Percentiles rank a stretch among this genome's conserved stretches.
phyloP scores from a whole-genome alignment of 495 filamentous ascomycete species.

The Penicillium canescens region DNA sequence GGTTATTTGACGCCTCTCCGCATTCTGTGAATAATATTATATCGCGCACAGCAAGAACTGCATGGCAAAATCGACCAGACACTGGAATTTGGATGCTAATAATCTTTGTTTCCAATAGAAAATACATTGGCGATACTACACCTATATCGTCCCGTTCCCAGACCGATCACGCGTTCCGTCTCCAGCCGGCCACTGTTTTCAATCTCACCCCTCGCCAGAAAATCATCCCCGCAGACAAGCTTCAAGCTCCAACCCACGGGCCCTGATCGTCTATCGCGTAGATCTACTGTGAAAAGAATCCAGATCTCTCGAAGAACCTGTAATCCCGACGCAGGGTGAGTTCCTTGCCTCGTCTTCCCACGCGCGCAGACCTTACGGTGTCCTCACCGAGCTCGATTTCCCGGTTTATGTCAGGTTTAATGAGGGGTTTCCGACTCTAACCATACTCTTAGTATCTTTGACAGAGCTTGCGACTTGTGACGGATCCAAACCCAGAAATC shows the following conservation, averaged over 20 bases:
- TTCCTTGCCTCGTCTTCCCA: background rate
- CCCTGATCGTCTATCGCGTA: background rate
- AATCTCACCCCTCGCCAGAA: background rate
- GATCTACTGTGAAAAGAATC: too few species aligned
- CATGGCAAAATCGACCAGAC: too few species aligned
- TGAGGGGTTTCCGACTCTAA: background rate
- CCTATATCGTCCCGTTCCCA: constrained; percentile 1
- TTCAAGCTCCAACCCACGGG: background rate
- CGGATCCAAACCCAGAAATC: background rate
- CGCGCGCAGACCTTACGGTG: background rate
- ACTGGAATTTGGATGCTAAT: background rate
- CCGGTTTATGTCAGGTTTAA: too few species aligned
- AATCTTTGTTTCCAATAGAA: background rate
- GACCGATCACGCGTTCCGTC: constrained; percentile 14
- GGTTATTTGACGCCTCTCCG: too few species aligned
- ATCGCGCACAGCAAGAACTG: too few species aligned
- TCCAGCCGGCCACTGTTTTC: constrained; percentile 11
- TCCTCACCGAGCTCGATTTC: background rate
- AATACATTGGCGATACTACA: background rate
- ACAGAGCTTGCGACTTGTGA: background rate
- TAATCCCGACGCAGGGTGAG: constrained; percentile 7
- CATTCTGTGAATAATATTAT: too few species aligned
- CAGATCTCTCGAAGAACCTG: background rate
- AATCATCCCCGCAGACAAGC: constrained; percentile 4
- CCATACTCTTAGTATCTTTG: background rate